Evolutionary conservation across 2,329 filamentous ascomycete species (phyloP).

Genomic region (Zymoseptoria passerinii): DNA sequence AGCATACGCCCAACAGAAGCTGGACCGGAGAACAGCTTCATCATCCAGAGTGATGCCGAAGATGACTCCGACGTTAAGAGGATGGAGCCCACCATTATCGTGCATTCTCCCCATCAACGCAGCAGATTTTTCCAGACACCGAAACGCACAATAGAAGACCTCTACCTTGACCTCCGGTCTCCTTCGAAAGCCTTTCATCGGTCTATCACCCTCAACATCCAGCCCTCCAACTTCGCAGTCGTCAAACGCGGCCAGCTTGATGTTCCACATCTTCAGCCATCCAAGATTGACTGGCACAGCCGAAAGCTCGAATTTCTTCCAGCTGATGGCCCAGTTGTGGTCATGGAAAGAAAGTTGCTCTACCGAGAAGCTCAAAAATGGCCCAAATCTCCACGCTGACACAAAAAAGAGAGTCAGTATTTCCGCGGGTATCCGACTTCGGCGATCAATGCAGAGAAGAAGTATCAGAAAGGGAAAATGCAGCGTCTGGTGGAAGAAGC

Average conservation of each 20-base stretch:
- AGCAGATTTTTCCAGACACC: no score
- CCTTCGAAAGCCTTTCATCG: conserved; percentile 10
- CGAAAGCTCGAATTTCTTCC: conserved; percentile 1
- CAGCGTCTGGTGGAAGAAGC: no score
- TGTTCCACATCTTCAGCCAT: background rate
- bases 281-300: no score
- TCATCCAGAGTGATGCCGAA: background rate
- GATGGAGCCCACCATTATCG: conserved; percentile 6
- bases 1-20: background rate
- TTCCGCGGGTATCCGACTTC: no score
- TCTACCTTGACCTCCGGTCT: conserved; percentile 15
- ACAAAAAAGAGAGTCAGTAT: no score
- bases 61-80: background rate
- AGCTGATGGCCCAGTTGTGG: no score
- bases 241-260: conserved; percentile 11
- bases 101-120: conserved; percentile 3
- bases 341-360: conserved; percentile 1
- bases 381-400: no score
- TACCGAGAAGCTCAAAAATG: conserved; percentile 5
- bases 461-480: no score
- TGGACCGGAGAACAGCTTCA: background rate
- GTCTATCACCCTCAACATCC: conserved; percentile 1
- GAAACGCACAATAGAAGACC: background rate
- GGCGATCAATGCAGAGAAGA: no score
- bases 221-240: conserved; percentile 9